Percentiles rank a stretch among this genome's conserved stretches.
Conservation (phyloP, 176 grass and related monocot species). For the Rhynchospora breviuscula region DNA sequence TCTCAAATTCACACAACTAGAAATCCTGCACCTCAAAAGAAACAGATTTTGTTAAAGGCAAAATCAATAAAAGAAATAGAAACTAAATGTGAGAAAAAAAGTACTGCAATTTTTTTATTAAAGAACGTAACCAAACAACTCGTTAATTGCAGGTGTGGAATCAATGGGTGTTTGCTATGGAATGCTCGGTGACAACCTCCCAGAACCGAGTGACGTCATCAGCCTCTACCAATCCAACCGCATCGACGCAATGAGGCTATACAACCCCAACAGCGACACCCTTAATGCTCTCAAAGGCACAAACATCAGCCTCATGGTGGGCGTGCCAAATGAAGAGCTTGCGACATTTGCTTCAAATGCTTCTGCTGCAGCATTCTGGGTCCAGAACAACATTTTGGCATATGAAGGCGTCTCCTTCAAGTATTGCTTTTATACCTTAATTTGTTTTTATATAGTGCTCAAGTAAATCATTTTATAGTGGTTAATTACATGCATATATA, state of each 20-base stretch:
- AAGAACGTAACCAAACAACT: neutral
- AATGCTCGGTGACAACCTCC: constrained; percentile 47
- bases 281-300: constrained; percentile 34
- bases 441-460: neutral
- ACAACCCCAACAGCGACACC: constrained; percentile 27
- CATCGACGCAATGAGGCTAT: constrained; percentile 55
- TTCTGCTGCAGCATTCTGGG: constrained; percentile 37
- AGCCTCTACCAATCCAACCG: constrained; percentile 52
- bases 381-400: constrained; percentile 37
- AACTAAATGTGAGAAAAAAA: neutral
- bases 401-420: constrained; percentile 34
- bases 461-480: neutral
- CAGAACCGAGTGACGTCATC: constrained; percentile 30
- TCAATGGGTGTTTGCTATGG: constrained; percentile 72
- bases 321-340: neutral
- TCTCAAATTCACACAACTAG: neutral
- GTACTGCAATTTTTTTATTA: neutral
- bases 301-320: constrained; percentile 41
- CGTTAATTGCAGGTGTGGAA: constrained; percentile 27
- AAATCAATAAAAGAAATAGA: neutral
- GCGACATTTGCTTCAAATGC: neutral
- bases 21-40: neutral
- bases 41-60: neutral
- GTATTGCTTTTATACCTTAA: neutral
- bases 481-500: neutral